Percentiles rank a stretch among this genome's conserved stretches.
Conservation (phyloP, 805 yeast species). For the Myxozyma geophila region DNA sequence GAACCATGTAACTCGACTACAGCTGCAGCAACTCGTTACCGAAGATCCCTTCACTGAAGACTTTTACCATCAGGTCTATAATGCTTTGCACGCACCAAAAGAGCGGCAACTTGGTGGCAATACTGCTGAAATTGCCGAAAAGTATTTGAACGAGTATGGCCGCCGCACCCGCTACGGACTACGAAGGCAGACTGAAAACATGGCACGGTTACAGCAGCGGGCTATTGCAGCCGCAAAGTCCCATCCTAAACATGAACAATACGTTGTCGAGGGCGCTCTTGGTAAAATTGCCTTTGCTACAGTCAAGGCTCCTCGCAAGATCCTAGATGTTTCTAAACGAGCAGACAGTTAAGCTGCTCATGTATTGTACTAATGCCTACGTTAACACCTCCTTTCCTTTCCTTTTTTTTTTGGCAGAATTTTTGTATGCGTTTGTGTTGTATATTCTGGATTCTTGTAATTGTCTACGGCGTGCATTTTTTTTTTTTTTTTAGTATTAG, state of each 20-base stretch:
- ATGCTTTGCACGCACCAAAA: slow-evolving; percentile 60
- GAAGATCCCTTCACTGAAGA: slow-evolving; percentile 98
- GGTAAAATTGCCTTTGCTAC: slow-evolving; percentile 82
- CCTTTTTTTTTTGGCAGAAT: not conserved
- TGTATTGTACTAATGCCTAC: not conserved
- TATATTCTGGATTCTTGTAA: not conserved
- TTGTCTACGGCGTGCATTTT: not conserved
- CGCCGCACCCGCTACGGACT: slow-evolving; percentile 40
- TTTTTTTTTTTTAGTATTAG: not conserved
- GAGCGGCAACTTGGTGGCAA: slow-evolving; percentile 23
- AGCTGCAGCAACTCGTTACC: slow-evolving; percentile 91
- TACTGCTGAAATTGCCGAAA: slow-evolving; percentile 31
- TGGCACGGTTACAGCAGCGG: slow-evolving; percentile 96
- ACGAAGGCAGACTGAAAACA: slow-evolving; percentile 53
- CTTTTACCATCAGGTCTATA: slow-evolving; percentile 91
- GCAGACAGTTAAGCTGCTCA: not conserved
- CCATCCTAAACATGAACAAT: slow-evolving; percentile 62
- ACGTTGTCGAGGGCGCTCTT: slow-evolving; percentile 79
- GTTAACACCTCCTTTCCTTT: not conserved
- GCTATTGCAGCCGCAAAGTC: slow-evolving; percentile 96
- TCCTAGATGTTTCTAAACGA: slow-evolving; percentile 55
- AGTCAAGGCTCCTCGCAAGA: slow-evolving; percentile 86
- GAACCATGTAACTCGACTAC: slow-evolving; percentile 92
- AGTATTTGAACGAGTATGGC: slow-evolving; percentile 34
- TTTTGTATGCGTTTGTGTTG: not conserved